Percentiles rank a stretch among this genome's conserved stretches.
phyloP scores from a whole-genome alignment of 108 stramenopile species.

The Skeletonema marinoi region DNA sequence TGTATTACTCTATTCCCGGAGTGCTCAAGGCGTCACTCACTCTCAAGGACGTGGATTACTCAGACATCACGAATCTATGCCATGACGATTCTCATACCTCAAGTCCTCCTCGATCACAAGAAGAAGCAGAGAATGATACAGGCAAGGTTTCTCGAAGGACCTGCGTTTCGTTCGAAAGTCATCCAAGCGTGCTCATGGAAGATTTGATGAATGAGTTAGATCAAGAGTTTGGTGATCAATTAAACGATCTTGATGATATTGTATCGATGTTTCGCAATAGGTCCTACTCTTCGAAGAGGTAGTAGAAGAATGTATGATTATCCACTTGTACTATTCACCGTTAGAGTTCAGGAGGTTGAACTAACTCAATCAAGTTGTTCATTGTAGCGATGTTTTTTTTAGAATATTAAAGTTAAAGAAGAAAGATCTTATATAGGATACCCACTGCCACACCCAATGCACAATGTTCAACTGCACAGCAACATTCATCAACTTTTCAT shows the following conservation, averaged over 20 bases:
- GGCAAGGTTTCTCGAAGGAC: not conserved
- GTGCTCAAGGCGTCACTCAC: not conserved
- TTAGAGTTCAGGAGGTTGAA: too few species aligned
- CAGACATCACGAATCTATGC: not conserved
- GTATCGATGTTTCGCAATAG: not conserved
- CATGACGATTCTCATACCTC: not conserved
- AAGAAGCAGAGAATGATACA: not conserved
- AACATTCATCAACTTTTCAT: too few species aligned
- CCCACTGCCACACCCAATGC: too few species aligned
- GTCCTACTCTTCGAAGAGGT: too few species aligned
- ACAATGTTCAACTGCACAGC: too few species aligned
- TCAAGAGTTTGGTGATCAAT: not conserved
- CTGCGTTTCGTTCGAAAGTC: not conserved
- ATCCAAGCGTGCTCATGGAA: slow-evolving; percentile 1
- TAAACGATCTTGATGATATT: not conserved
- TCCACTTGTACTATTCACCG: too few species aligned
- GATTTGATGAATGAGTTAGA: not conserved
- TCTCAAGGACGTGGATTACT: not conserved
- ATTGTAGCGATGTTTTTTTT: too few species aligned
- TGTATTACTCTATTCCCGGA: not conserved
- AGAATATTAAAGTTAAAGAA: too few species aligned
- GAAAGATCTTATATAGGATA: too few species aligned
- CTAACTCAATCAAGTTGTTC: too few species aligned
- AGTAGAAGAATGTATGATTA: too few species aligned
- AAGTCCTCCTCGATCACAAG: not conserved